phyloP scores from a whole-genome alignment of 2,329 filamentous ascomycete species.

The Clonostachys byssicola region DNA sequence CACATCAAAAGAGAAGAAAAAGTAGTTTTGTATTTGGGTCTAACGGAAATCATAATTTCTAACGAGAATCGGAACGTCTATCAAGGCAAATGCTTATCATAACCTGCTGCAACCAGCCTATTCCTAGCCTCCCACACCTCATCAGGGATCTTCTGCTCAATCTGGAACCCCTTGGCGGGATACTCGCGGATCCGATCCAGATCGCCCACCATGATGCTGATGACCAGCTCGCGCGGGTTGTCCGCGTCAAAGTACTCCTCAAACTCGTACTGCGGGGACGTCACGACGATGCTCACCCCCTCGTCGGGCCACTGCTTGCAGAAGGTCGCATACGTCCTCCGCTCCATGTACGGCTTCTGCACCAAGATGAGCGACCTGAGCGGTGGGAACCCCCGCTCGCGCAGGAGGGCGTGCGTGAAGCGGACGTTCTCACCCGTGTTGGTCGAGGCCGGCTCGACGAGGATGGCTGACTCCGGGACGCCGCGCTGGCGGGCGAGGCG shows the following conservation, averaged over 20 bases:
- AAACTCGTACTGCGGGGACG: conserved; percentile 31
- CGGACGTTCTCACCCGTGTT: conserved; percentile 44
- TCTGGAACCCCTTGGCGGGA: conserved; percentile 35
- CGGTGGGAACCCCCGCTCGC: conserved; percentile 12
- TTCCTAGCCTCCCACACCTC: conserved; percentile 34
- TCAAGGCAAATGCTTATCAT: conserved; percentile 29
- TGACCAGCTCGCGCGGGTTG: conserved; percentile 34
- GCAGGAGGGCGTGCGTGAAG: conserved; percentile 31
- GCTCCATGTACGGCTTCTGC: conserved; percentile 45
- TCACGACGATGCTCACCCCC: conserved; percentile 26
- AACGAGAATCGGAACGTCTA: background rate
- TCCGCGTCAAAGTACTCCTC: conserved; percentile 32
- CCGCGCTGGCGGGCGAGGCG: conserved; percentile 30
- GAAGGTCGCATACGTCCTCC: conserved; percentile 39
- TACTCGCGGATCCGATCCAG: conserved; percentile 36
- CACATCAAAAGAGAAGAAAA: no score
- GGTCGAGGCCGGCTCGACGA: conserved; percentile 31
- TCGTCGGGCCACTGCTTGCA: conserved; percentile 37
- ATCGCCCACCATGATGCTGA: conserved; percentile 39
- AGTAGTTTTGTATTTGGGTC: no score
- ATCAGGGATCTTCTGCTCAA: conserved; percentile 32
- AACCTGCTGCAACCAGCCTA: conserved; percentile 31
- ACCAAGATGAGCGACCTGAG: conserved; percentile 31
- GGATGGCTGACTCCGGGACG: conserved; percentile 28
- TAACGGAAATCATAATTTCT: no score